Conservation (phyloP, 805 yeast genomes). For the Candida andamanensis region DNA sequence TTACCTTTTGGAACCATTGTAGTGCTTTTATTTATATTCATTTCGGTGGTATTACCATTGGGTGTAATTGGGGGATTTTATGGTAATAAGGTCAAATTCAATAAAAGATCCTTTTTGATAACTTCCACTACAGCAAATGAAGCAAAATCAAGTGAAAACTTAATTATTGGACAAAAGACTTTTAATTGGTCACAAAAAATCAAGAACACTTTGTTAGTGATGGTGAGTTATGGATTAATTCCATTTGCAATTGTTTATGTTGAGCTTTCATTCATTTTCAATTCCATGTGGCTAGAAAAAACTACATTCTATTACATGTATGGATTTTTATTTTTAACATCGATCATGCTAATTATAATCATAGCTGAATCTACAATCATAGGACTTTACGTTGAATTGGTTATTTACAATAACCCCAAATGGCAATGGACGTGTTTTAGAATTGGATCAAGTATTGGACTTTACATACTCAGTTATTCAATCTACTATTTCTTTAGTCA, state of each 20-base stretch:
- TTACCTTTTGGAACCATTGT: constrained; percentile 74
- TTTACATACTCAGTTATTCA: constrained; percentile 65
- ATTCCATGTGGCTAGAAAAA: constrained; percentile 76
- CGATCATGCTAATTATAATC: constrained; percentile 53
- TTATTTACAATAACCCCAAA: constrained; percentile 46
- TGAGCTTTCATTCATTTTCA: constrained; percentile 66
- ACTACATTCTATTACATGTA: constrained; percentile 75
- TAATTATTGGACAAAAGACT: background rate
- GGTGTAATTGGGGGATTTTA: constrained; percentile 66
- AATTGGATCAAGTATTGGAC: constrained; percentile 64
- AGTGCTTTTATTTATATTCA: constrained; percentile 52
- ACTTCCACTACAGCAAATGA: constrained; percentile 1
- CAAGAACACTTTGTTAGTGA: constrained; percentile 14
- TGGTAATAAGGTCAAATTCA: constrained; percentile 34
- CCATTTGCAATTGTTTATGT: constrained; percentile 82
- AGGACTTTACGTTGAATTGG: constrained; percentile 58
- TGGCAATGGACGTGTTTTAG: constrained; percentile 87
- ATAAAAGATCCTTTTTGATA: constrained; percentile 14
- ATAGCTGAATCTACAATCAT: constrained; percentile 70
- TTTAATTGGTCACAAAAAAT: too few relatives aligned
- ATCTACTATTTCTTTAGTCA: constrained; percentile 57
- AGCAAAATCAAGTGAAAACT: background rate
- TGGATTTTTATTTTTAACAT: constrained; percentile 66
- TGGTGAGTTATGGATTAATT: constrained; percentile 57
- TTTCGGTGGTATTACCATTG: constrained; percentile 67